Percentiles rank a stretch among this genome's conserved stretches.
Evolutionary conservation across 2,329 filamentous ascomycete species (phyloP).

Genomic region (Nothophoma quercina): DNA sequence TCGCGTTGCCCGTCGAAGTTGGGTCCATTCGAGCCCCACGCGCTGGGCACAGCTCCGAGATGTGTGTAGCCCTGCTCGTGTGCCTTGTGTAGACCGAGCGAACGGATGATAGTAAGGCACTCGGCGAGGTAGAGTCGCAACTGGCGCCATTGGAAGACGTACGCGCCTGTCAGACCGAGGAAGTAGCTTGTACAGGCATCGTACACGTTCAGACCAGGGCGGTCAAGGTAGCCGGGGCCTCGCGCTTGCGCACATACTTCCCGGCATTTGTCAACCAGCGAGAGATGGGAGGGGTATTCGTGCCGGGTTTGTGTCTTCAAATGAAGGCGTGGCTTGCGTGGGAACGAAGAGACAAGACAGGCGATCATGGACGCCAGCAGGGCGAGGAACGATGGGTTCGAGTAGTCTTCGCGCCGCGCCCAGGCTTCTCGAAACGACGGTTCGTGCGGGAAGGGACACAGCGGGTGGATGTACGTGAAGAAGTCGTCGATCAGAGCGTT

Average conservation of each 20-base stretch:
- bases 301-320: slow-evolving; percentile 72
- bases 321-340: slow-evolving; percentile 72
- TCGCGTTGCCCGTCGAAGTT: slow-evolving; percentile 48
- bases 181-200: slow-evolving; percentile 80
- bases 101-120: slow-evolving; percentile 71
- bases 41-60: slow-evolving; percentile 44
- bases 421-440: slow-evolving; percentile 77
- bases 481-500: slow-evolving; percentile 79
- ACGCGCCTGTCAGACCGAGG: slow-evolving; percentile 70
- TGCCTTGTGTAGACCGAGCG: slow-evolving; percentile 70
- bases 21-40: slow-evolving; percentile 47
- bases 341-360: slow-evolving; percentile 76
- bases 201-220: slow-evolving; percentile 62
- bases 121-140: slow-evolving; percentile 77
- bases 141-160: slow-evolving; percentile 72
- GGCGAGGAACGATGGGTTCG: slow-evolving; percentile 72
- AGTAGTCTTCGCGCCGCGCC: slow-evolving; percentile 70
- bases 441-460: slow-evolving; percentile 80
- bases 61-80: slow-evolving; percentile 54
- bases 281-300: slow-evolving; percentile 72
- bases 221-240: slow-evolving; percentile 65
- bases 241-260: slow-evolving; percentile 73
- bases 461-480: slow-evolving; percentile 81
- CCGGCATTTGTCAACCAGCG: slow-evolving; percentile 74
- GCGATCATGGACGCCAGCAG: slow-evolving; percentile 78